Percentiles rank a stretch among this genome's conserved stretches.
phyloP scores from a whole-genome alignment of 169 alveolate species.

The Toxoplasma gondii region DNA sequence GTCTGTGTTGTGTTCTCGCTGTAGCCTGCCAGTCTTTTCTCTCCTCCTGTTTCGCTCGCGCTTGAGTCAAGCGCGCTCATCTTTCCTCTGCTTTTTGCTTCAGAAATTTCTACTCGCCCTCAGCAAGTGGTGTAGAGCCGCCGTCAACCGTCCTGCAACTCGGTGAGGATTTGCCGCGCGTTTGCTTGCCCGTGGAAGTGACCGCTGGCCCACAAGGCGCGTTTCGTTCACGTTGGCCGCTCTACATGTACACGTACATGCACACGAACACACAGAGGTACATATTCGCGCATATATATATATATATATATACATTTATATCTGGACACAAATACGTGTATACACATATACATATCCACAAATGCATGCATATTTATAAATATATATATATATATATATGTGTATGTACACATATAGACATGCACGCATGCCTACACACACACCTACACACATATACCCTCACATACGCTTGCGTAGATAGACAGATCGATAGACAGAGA shows the following conservation, averaged over 20 bases:
- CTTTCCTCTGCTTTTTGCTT: neutral
- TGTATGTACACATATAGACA: neutral
- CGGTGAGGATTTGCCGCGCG: constrained; percentile 8
- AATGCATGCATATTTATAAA: neutral
- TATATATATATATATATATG: constrained; percentile 6
- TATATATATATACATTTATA: neutral
- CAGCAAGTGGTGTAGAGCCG: constrained; percentile 27
- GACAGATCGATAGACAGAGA: too few relatives aligned
- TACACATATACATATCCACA: neutral
- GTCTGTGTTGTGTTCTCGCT: neutral
- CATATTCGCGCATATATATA: too few relatives aligned
- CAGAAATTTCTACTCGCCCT: constrained; percentile 28
- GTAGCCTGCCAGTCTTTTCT: neutral
- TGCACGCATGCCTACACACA: neutral
- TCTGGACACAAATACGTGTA: neutral
- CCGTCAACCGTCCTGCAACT: constrained; percentile 29
- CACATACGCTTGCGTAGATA: too few relatives aligned
- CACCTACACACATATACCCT: too few relatives aligned
- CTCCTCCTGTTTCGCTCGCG: neutral
- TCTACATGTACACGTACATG: neutral
- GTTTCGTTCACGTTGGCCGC: neutral
- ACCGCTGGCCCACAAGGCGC: neutral
- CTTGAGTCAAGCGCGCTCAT: neutral
- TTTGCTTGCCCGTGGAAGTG: neutral
- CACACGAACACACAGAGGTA: neutral